Evolutionary conservation across 1,284 basidiomycete genomes (phyloP).

Genomic region (Sparassis latifolia): DNA sequence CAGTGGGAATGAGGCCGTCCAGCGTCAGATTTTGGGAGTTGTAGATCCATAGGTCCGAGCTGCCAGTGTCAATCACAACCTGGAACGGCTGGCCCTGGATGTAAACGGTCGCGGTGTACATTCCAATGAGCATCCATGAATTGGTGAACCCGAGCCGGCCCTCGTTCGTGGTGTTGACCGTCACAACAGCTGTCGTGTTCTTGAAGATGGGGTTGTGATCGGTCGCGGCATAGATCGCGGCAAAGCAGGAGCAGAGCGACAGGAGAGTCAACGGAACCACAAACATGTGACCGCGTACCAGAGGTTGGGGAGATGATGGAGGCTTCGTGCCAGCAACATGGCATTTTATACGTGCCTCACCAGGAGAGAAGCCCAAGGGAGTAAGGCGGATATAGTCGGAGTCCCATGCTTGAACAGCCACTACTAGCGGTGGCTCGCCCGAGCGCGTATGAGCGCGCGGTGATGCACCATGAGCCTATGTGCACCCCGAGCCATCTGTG

Average conservation of each 20-base stretch:
- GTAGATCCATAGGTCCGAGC: neutral
- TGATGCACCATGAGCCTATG: no score
- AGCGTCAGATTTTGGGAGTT: neutral
- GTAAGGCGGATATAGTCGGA: no score
- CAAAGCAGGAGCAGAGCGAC: slow-evolving; percentile 2
- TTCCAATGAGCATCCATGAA: neutral
- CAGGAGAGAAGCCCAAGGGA: no score
- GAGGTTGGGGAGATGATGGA: no score
- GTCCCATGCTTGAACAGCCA: no score
- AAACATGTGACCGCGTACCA: no score
- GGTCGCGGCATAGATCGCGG: slow-evolving; percentile 1
- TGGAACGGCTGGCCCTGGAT: neutral
- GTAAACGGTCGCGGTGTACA: neutral
- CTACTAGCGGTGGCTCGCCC: no score
- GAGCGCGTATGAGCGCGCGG: no score
- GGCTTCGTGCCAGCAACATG: no score
- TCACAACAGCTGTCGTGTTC: slow-evolving; percentile 2
- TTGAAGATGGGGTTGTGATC: neutral
- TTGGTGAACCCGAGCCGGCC: slow-evolving; percentile 3
- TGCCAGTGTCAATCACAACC: neutral
- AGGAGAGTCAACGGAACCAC: slow-evolving; percentile 4
- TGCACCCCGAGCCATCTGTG: no score
- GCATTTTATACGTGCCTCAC: no score
- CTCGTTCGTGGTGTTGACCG: neutral
- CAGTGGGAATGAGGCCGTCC: neutral